These are phyloP conservation scores for Punica granatum DNA, from an alignment of 345 rosid genomes.

Conservation along the genomic window DNA sequence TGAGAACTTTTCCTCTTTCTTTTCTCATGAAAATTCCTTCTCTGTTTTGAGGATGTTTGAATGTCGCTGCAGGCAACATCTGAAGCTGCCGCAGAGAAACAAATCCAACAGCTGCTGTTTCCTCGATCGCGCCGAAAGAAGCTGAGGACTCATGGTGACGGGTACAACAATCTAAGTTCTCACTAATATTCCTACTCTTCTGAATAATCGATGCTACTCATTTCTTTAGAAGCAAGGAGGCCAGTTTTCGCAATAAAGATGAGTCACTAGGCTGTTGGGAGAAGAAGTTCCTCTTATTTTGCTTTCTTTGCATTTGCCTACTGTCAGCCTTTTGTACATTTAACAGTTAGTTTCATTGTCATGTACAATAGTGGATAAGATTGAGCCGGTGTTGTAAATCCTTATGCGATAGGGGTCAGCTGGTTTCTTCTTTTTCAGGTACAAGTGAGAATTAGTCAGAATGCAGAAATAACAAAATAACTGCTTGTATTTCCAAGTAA, in stretches of 20 bases:
- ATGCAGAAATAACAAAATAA: no score
- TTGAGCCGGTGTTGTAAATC: no score
- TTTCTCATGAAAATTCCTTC: neutral
- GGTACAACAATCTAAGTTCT: conserved; percentile 8
- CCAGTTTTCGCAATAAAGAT: neutral
- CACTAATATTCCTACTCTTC: neutral
- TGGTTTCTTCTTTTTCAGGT: no score
- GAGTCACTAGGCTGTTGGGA: neutral
- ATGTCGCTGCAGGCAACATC: conserved; percentile 43
- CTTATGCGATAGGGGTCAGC: no score
- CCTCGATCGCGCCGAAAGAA: conserved; percentile 81
- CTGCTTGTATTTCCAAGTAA: no score
- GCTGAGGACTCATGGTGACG: conserved; percentile 37
- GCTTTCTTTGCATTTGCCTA: no score
- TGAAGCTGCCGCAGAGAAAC: conserved; percentile 75
- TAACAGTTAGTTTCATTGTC: neutral
- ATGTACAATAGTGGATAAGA: neutral
- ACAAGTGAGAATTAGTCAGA: no score
- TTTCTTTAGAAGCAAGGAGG: neutral
- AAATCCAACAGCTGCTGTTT: conserved; percentile 71
- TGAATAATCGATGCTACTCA: neutral
- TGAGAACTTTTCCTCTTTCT: no score
- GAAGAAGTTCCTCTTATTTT: neutral
- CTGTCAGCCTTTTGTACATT: no score
- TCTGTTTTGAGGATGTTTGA: neutral